Base-by-base conservation (phyloP, 768 basidiomycete species). In the Termitomyces sp. region DNA sequence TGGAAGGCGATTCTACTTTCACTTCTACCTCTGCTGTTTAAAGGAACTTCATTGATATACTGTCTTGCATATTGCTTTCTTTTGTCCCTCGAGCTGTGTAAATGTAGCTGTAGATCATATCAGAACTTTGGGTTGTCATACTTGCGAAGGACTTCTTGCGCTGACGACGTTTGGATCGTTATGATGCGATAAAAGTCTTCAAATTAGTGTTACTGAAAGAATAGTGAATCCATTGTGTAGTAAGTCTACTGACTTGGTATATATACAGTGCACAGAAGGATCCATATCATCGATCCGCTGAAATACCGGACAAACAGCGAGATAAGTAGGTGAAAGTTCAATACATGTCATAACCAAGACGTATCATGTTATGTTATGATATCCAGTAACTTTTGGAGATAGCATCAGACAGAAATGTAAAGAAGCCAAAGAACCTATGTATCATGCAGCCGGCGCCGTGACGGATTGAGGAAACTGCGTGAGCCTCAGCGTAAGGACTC, bases 1-100 rank as follows among this genome's bases (percentile, higher is more conserved):
- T 83, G 9, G 89, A 93, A 48, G 56, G 56, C 53, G 72, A 68
- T 47, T 78, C 77, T 3, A 78, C 78, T 3, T 70, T 78, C 60
- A 70, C 75, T 26, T 78, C 76, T 23, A 65, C 64, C 30, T 63
- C 61, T 47, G 57, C 47, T 26, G 35, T 56, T 47, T 63, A 38
- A 56, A 17, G 21, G 47, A 38, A 50, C 15, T 35, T 35, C 33
- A 9, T 40, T 26, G 44, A 14, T 47, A 19, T 46, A 14, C 45
- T 12, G 12, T 54, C 33, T 14, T 19, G 28, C 21, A 33, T 62
- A 53, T 61, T 60, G 48, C 38, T 64, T 60, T 62, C 48, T 49
- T 61, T 48, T 53, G 55, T 26, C 45, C 40, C 53, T 56, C 33
- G 26, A 56, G 50, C 53, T 44, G 35, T 60, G 47, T 37, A 51